Evolutionary conservation across 1,139 yeast species (phyloP).

Genomic region (Nakaseomyces delphensis): DNA sequence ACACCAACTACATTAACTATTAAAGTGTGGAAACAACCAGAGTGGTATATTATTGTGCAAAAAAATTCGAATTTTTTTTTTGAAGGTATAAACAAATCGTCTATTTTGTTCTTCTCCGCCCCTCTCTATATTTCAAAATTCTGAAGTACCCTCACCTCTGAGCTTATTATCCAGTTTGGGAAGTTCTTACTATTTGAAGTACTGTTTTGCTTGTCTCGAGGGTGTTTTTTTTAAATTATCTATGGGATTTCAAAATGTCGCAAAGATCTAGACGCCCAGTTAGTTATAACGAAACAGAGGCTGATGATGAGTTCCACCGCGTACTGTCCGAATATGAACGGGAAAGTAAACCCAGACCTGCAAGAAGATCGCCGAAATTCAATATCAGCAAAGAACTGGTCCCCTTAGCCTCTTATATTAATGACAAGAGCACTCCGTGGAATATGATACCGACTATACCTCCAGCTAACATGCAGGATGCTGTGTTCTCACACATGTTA

Average conservation of each 20-base stretch:
- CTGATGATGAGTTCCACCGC: slow-evolving; percentile 17
- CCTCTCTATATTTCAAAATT: neutral
- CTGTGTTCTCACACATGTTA: slow-evolving; percentile 31
- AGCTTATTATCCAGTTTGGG: no score
- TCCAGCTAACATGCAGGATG: slow-evolving; percentile 22
- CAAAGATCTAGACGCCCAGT: slow-evolving; percentile 17
- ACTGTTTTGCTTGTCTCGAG: no score
- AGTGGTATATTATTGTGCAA: no score
- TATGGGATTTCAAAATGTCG: neutral
- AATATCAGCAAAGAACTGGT: neutral
- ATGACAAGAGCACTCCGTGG: slow-evolving; percentile 23
- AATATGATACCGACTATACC: slow-evolving; percentile 30
- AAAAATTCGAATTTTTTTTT: no score
- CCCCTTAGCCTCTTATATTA: slow-evolving; percentile 12
- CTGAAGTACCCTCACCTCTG: neutral
- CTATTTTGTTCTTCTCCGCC: no score
- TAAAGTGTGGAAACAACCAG: no score
- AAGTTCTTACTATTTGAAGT: no score
- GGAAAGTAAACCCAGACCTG: neutral
- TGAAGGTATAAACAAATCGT: no score
- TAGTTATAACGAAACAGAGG: slow-evolving; percentile 33
- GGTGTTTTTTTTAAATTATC: neutral
- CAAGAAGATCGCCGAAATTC: slow-evolving; percentile 1
- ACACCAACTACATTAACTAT: no score
- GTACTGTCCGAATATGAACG: neutral